A percentile compares a stretch with the other conserved stretches of the same genome.
phyloP scores from a whole-genome alignment of 257 asterid species.

The Cordia subcordata region DNA sequence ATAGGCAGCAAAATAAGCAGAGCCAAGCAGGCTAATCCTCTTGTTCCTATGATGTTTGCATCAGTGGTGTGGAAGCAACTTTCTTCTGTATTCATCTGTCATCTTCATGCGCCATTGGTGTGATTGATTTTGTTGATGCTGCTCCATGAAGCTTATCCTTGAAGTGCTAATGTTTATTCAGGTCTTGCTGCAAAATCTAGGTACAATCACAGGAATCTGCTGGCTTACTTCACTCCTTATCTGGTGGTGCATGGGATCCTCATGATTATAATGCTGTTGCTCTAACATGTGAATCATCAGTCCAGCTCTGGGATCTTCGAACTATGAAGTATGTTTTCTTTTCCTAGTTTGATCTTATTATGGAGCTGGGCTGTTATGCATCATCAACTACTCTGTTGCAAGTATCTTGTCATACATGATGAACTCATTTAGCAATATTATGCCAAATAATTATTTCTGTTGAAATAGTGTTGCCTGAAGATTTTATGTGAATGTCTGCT shows the following conservation, averaged over 20 bases:
- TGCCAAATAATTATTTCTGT: too few relatives aligned
- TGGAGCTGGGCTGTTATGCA: too few relatives aligned
- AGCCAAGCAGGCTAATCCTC: too few relatives aligned
- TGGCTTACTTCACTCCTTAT: conserved; percentile 68
- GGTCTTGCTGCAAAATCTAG: conserved; percentile 60
- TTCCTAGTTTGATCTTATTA: not conserved
- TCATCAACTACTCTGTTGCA: too few relatives aligned
- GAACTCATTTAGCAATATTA: not conserved
- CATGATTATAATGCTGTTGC: conserved; percentile 68
- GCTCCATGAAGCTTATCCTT: not conserved
- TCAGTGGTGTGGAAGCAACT: too few relatives aligned
- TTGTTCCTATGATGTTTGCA: too few relatives aligned
- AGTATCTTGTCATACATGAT: not conserved
- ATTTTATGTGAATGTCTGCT: too few relatives aligned
- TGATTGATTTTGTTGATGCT: not conserved
- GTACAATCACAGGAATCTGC: conserved; percentile 89
- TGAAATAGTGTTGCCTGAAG: too few relatives aligned
- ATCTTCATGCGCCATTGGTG: too few relatives aligned
- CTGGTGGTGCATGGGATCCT: conserved; percentile 99
- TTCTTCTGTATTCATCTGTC: too few relatives aligned
- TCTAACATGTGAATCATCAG: conserved; percentile 77
- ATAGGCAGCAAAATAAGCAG: too few relatives aligned
- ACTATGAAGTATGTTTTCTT: conserved; percentile 71
- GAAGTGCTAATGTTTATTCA: conserved; percentile 43
- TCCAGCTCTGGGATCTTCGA: conserved; percentile 95